Base-by-base conservation (phyloP, 1,139 yeast species). In the Diutina neorugosa region DNA sequence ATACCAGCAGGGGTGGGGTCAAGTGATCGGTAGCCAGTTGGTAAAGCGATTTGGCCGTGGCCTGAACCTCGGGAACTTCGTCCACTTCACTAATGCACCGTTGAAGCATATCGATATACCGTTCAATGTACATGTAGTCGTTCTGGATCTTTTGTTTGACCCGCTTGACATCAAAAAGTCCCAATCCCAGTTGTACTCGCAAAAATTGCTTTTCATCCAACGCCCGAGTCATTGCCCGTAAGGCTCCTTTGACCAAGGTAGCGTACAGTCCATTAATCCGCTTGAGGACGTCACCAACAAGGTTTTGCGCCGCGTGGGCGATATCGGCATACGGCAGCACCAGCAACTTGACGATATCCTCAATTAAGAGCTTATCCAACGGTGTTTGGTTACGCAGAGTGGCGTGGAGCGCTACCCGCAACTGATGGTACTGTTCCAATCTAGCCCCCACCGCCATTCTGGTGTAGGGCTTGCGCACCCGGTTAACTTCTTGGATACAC, bases 361-460 rank as follows among this genome's bases (percentile, higher is more conserved):
- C 76, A 44, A 94, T 66, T 51, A 94, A 68, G 1, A 71, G 55
- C 54, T 74, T 79, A 60, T 93, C 98, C 23, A 86, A 65, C 12
- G 75, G 78, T 0, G 91, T 80, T 61, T 87, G 86, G 9, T 81
- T 73, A 57, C 96, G 74, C 2, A 86, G 82, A 0, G 95, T 86
- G 1, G 91, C 81, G 61, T 86, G 93, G 53, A 87, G 76, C 2
- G 81, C 75, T 25, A 86, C 79, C 59, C 98, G 77, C 57, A 86
- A 82, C 63, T 81, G 80, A 60, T 93, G 97, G 59, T 84, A 86
- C 14, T 84, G 71, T 56, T 84, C 86, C n/a, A 89, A 73, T 57
- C 96, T 76, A 0, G 89, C 79, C 1, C 89, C 95, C 48, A 90
- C 65, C 1, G 89, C 79, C 4, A 88, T 76, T 63, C 97, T 80